These are phyloP conservation scores for Tylopilus orsonianus DNA, from an alignment of 1,284 basidiomycete genomes.

Conservation along the genomic window DNA sequence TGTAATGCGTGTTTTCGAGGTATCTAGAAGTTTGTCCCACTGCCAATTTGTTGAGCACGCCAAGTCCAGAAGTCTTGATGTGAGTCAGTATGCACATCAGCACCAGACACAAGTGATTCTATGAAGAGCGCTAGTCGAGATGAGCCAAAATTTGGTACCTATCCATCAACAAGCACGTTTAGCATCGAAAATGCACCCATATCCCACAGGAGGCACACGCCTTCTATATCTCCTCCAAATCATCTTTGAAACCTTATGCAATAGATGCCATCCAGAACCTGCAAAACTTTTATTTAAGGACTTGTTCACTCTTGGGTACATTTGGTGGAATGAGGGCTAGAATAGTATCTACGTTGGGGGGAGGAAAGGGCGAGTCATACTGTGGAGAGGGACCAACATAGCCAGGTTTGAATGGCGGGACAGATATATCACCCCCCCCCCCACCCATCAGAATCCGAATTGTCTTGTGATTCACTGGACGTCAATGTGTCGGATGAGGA, in stretches of 20 bases:
- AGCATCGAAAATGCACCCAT: neutral
- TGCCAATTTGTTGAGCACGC: no score
- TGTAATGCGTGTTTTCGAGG: no score
- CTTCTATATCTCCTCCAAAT: constrained; percentile 75
- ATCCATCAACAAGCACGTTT: neutral
- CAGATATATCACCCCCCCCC: constrained; percentile 6
- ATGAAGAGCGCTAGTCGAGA: constrained; percentile 69
- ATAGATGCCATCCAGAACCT: constrained; percentile 81
- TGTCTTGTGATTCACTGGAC: constrained; percentile 16
- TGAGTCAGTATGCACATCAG: no score
- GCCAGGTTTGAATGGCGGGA: constrained; percentile 9
- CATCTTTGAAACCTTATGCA: constrained; percentile 75
- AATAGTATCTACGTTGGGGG: constrained; percentile 37
- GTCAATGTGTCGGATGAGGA: constrained; percentile 22
- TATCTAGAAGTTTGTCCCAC: no score
- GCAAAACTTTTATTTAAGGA: constrained; percentile 62
- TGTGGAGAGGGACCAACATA: constrained; percentile 11
- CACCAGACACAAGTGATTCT: constrained; percentile 74
- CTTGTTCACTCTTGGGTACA: constrained; percentile 45
- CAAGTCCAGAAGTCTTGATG: no score
- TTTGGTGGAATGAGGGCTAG: constrained; percentile 51
- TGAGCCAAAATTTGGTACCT: constrained; percentile 72
- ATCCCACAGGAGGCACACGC: constrained; percentile 27
- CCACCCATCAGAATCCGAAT: constrained; percentile 19
- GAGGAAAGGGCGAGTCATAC: constrained; percentile 49